Conservation (phyloP, 768 basidiomycete genomes). For the Gyrodon lividus region DNA sequence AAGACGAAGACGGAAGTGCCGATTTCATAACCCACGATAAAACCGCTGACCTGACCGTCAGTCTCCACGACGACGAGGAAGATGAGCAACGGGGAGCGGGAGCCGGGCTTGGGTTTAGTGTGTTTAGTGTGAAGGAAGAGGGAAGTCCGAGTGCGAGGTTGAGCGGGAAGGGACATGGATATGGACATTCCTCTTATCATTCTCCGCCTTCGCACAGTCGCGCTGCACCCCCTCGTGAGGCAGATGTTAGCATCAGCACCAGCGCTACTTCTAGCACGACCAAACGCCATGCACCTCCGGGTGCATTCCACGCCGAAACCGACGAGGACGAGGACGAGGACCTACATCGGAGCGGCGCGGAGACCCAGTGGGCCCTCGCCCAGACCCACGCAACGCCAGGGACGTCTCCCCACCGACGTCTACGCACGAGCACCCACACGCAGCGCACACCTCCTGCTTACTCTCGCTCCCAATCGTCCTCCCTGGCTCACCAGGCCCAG, state of each 20-base stretch:
- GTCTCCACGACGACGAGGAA: slow-evolving; percentile 7
- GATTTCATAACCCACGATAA: slow-evolving; percentile 23
- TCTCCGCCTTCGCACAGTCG: slow-evolving; percentile 11
- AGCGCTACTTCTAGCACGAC: slow-evolving; percentile 14
- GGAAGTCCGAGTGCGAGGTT: not conserved
- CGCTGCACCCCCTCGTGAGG: slow-evolving; percentile 10
- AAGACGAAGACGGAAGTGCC: not conserved
- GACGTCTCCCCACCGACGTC: slow-evolving; percentile 12
- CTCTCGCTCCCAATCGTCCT: slow-evolving; percentile 7
- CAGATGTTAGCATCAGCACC: slow-evolving; percentile 11
- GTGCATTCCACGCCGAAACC: slow-evolving; percentile 45
- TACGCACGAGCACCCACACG: slow-evolving; percentile 11
- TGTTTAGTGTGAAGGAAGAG: slow-evolving; percentile 14
- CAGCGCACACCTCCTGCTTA: slow-evolving; percentile 12
- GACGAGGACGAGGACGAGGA: slow-evolving; percentile 32
- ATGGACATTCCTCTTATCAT: not conserved
- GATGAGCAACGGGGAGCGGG: slow-evolving; percentile 2
- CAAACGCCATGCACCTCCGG: slow-evolving; percentile 39
- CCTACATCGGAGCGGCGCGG: slow-evolving; percentile 20
- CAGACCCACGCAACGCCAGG: slow-evolving; percentile 6
- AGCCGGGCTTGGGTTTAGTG: slow-evolving; percentile 19
- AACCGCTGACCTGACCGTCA: slow-evolving; percentile 21
- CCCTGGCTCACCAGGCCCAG: no score
- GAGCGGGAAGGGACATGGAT: not conserved
- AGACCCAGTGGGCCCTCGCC: slow-evolving; percentile 7